Evolutionary conservation across 1,284 basidiomycete genomes (phyloP).

Genomic region (Trametes polyzona): DNA sequence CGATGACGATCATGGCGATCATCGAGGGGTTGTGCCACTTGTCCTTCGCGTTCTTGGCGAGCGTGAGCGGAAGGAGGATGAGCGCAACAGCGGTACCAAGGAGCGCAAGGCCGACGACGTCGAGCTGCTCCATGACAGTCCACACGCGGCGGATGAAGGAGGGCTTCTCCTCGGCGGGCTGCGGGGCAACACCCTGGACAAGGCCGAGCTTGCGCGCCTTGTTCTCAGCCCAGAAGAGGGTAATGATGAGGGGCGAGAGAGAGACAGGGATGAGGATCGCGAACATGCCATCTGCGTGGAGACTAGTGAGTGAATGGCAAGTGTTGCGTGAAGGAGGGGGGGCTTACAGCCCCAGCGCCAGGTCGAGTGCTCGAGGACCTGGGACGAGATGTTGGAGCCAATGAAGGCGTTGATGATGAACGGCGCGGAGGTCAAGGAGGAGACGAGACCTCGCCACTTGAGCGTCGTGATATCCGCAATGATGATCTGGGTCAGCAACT

Average conservation of each 20-base stretch:
- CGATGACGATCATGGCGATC: slow-evolving; percentile 59
- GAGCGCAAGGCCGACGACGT: slow-evolving; percentile 62
- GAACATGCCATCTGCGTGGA: slow-evolving; percentile 64
- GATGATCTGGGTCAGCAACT: slow-evolving; percentile 76
- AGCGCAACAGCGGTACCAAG: slow-evolving; percentile 55
- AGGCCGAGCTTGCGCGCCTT: slow-evolving; percentile 60
- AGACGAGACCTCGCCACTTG: slow-evolving; percentile 76
- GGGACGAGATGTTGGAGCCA: slow-evolving; percentile 68
- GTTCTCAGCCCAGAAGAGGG: slow-evolving; percentile 73
- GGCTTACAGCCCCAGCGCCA: slow-evolving; percentile 79
- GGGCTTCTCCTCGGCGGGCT: background rate
- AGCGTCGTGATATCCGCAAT: slow-evolving; percentile 83
- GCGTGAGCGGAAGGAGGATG: slow-evolving; percentile 64
- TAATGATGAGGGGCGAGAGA: slow-evolving; percentile 61
- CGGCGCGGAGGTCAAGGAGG: slow-evolving; percentile 66
- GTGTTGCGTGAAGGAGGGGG: background rate
- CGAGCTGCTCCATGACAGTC: slow-evolving; percentile 51
- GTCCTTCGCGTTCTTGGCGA: slow-evolving; percentile 43
- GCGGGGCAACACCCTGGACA: slow-evolving; percentile 29
- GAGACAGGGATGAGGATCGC: slow-evolving; percentile 60
- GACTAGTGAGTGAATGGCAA: background rate
- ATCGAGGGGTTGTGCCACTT: slow-evolving; percentile 48
- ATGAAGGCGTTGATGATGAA: slow-evolving; percentile 74
- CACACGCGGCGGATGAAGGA: slow-evolving; percentile 31
- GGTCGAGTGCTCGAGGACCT: slow-evolving; percentile 54